Conservation (phyloP, 2,329 filamentous ascomycete species). For the Botrytis aclada region DNA sequence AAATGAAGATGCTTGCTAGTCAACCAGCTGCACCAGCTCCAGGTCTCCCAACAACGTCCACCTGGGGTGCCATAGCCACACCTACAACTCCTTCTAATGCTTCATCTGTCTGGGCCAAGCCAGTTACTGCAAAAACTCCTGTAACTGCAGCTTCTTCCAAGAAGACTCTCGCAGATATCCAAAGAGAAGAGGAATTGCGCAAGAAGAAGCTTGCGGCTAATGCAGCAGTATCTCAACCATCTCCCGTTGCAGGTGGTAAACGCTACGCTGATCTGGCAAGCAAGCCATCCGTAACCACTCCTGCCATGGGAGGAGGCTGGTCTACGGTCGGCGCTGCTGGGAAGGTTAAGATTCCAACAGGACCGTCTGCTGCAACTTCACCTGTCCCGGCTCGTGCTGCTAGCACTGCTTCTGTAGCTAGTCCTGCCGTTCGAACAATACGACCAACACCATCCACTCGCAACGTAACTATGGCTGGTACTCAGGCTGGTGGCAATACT, state of each 20-base stretch:
- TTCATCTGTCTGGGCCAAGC: constrained; percentile 49
- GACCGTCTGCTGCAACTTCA: constrained; percentile 50
- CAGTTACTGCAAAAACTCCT: constrained; percentile 42
- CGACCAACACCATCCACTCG: constrained; percentile 53
- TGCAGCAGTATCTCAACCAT: constrained; percentile 42
- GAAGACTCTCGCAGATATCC: constrained; percentile 94
- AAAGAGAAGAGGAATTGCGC: constrained; percentile 88
- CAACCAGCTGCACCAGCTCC: constrained; percentile 64
- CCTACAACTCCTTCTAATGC: constrained; percentile 32
- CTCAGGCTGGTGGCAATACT: constrained; percentile 32
- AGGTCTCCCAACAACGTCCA: constrained; percentile 82
- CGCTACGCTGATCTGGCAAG: constrained; percentile 92
- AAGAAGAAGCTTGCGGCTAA: constrained; percentile 64
- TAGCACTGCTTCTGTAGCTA: constrained; percentile 31
- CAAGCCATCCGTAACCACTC: constrained; percentile 55
- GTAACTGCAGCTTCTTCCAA: constrained; percentile 48
- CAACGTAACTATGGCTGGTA: constrained; percentile 46
- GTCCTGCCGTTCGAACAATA: constrained; percentile 38
- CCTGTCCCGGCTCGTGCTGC: constrained; percentile 42
- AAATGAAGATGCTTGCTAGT: constrained; percentile 54
- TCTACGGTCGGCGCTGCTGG: constrained; percentile 92
- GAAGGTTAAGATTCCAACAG: constrained; percentile 76
- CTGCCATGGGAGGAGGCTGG: constrained; percentile 66
- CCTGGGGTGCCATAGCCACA: constrained; percentile 57
- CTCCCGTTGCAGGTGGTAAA: constrained; percentile 60